Evolutionary conservation across 129 eudicot genomes (phyloP).

Genomic region (Arctium minus): DNA sequence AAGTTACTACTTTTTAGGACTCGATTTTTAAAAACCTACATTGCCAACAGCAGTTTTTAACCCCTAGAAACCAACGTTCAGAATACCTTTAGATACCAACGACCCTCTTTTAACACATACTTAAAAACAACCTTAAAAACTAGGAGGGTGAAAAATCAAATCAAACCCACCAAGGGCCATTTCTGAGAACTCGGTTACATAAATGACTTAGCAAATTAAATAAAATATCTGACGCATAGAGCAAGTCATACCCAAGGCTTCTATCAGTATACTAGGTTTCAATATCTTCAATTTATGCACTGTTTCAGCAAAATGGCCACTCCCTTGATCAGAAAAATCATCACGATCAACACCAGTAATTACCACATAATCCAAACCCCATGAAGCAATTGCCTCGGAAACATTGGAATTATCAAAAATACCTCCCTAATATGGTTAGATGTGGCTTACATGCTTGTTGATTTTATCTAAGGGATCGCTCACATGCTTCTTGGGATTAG

Average conservation of each 20-base stretch:
- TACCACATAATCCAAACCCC: conserved; percentile 98
- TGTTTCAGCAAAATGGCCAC: conserved; percentile 96
- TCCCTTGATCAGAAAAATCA: conserved; percentile 96
- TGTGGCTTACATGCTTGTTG: conserved; percentile 46
- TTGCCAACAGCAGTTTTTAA: too few species aligned
- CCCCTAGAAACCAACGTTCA: too few species aligned
- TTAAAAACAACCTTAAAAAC: too few species aligned
- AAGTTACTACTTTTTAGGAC: too few species aligned
- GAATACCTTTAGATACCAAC: too few species aligned
- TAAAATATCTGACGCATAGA: neutral
- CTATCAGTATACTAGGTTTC: conserved; percentile 84
- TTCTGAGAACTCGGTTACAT: neutral
- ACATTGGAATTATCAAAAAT: too few species aligned
- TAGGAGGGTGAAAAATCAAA: too few species aligned
- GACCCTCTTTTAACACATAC: too few species aligned
- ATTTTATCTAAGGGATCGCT: neutral
- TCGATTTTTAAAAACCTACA: too few species aligned
- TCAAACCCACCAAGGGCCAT: neutral
- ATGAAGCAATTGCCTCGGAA: conserved; percentile 96
- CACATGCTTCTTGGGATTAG: neutral
- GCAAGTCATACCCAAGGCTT: conserved; percentile 74
- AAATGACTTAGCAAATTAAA: neutral
- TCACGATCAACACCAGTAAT: conserved; percentile 97
- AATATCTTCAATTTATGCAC: conserved; percentile 79
- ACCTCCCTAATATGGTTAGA: conserved; percentile 47